Evolutionary conservation across 495 filamentous ascomycete genomes (phyloP), one percentile per base, ranked within the genome.

Genomic region (Penicillium macrosclerotiorum): DNA sequence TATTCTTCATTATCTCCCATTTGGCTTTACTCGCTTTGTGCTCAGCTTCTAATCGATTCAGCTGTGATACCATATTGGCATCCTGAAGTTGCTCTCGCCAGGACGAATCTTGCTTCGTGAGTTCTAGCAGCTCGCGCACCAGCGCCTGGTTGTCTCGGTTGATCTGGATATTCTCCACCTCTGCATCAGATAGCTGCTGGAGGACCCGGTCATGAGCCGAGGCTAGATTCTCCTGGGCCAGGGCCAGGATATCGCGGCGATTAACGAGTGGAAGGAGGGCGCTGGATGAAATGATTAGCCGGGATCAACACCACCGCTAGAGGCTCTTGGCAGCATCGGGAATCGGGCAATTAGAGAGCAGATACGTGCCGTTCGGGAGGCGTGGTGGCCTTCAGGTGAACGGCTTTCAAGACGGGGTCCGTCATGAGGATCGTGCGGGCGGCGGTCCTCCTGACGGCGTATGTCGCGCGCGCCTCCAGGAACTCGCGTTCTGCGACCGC

Each of bases 1-100:
- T 77, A 29, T 76, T 84, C 65, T 91, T 90, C 68, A 92, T 80
- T 27, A 81, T 77, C 39, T 81, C 81, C 84, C 85, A 88, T 53
- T 72, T 68, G 33, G 81, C 77, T 49, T 76, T 77, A 47, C 77
- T 80, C 12, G 64, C 65, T 50, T 72, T 77, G 29, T 83, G 59
- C 19, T 84, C 73, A 12, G 54, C 61, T 43, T 88, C 81, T 8
- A 83, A 60, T n/a, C 54, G 63, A 14, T 75, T 65, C 9, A 90
- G 65, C 50, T 82, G 68, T 13, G 62, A 63, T 22, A 72, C 59
- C n/a, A 80, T 59, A 8, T 71, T 71, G 12, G 68, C 63, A 50
- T 84, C 75, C 22, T 69, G 58, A 27, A 81, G 63, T 8, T 71
- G 56, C 35, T 76, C 76, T 14, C 65, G 70, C 64, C 75, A 77